Percentiles rank a stretch among this genome's conserved stretches.
Evolutionary conservation across 768 basidiomycete genomes (phyloP).

Genomic region (Mycena pura): DNA sequence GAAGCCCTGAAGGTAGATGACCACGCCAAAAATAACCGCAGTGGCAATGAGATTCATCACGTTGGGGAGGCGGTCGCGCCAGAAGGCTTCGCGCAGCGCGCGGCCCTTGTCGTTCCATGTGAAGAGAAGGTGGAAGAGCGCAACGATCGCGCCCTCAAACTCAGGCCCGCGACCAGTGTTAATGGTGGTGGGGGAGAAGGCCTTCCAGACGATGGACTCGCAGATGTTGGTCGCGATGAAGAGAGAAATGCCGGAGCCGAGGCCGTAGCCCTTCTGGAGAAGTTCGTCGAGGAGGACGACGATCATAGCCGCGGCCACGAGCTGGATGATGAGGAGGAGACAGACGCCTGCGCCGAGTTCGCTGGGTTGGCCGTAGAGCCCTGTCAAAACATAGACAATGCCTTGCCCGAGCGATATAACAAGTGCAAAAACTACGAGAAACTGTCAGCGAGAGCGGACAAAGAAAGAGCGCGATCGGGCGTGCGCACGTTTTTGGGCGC

Average conservation of each 20-base stretch:
- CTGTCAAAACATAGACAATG: conserved; percentile 95
- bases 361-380: conserved; percentile 92
- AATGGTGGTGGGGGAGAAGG: conserved; percentile 96
- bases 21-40: conserved; percentile 87
- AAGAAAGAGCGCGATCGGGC: neutral
- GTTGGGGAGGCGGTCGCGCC: conserved; percentile 95
- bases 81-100: conserved; percentile 97
- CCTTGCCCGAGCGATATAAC: conserved; percentile 97
- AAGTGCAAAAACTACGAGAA: conserved; percentile 86
- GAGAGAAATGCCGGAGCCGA: conserved; percentile 97
- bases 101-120: conserved; percentile 99
- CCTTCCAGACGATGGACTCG: conserved; percentile 99
- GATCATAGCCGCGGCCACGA: conserved; percentile 91
- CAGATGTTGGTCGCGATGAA: conserved; percentile 99
- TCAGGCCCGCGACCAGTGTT: conserved; percentile 98
- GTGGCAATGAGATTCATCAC: conserved; percentile 98
- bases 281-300: conserved; percentile 99
- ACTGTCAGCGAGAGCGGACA: neutral
- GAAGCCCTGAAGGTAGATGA: conserved; percentile 99
- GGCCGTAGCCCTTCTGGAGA: conserved; percentile 98
- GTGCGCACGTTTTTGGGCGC: conserved; percentile 90
- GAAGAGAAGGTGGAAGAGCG: conserved; percentile 96
- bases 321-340: conserved; percentile 94
- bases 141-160: conserved; percentile 96
- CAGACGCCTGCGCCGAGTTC: conserved; percentile 97